These are phyloP conservation scores for Pulveroboletus ridleyi DNA, from an alignment of 1,284 basidiomycete species.

Conservation along the genomic window DNA sequence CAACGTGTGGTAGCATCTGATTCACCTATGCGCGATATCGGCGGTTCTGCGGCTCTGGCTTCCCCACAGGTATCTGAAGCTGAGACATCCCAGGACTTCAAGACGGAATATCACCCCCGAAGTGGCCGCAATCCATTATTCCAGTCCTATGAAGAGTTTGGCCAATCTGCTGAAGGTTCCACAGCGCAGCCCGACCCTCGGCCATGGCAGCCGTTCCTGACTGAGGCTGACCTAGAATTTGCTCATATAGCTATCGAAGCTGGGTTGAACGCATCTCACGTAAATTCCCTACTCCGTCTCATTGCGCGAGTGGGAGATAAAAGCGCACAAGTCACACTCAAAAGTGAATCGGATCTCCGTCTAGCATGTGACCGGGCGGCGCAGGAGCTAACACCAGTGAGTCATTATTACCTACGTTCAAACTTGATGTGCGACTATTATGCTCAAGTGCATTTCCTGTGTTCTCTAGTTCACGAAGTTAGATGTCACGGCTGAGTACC, in stretches of 20 bases:
- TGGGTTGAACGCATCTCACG: background rate
- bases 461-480: too few species aligned
- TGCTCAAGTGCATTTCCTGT: too few species aligned
- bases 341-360: constrained; percentile 2
- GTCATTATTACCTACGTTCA: background rate
- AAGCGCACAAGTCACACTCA: constrained; percentile 6
- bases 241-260: constrained; percentile 2
- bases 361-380: constrained; percentile 3
- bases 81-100: background rate
- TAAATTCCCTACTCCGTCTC: constrained; percentile 7
- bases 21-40: too few species aligned
- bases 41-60: too few species aligned
- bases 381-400: constrained; percentile 7
- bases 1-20: too few species aligned
- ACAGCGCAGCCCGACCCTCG: background rate
- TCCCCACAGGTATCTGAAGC: too few species aligned
- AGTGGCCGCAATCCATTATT: background rate
- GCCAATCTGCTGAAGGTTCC: too few species aligned
- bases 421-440: too few species aligned
- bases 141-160: too few species aligned
- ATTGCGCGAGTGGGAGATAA: background rate
- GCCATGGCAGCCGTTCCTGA: constrained; percentile 7
- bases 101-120: constrained; percentile 1
- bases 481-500: too few species aligned
- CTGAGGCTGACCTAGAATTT: constrained; percentile 7